Conservation (phyloP, 441 rosid species). For the Macaranga tanarius region DNA sequence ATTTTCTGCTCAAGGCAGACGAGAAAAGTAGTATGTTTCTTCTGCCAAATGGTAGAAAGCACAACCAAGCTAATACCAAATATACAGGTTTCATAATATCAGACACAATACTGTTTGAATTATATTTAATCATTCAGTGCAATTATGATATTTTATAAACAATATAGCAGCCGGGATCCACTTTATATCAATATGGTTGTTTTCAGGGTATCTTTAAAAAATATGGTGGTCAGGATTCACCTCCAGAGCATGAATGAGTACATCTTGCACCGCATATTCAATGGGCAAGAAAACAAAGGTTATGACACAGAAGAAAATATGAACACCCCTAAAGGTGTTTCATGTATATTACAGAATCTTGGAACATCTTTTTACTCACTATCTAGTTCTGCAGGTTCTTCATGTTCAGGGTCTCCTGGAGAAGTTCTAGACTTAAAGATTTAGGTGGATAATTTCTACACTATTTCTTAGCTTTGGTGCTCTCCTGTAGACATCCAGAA, state of each 20-base stretch:
- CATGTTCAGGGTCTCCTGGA: background rate
- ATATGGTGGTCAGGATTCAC: background rate
- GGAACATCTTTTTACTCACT: background rate
- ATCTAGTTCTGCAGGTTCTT: background rate
- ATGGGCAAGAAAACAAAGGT: no score
- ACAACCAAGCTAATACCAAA: background rate
- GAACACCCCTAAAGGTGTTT: background rate
- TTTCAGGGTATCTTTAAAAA: background rate
- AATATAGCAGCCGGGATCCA: background rate
- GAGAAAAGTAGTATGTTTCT: background rate
- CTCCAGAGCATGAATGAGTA: background rate
- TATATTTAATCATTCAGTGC: background rate
- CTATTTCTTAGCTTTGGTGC: background rate
- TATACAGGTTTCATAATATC: background rate
- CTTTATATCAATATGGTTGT: background rate
- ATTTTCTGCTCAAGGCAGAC: background rate
- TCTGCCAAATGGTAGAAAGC: background rate
- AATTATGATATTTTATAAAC: background rate
- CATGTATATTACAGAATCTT: background rate
- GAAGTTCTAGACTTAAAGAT: conserved; percentile 1
- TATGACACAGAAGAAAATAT: no score
- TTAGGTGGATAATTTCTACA: background rate
- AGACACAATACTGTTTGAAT: background rate
- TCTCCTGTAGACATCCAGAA: background rate
- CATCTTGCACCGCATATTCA: background rate